These are phyloP conservation scores for Phylloporus arenicola DNA, from an alignment of 768 basidiomycete genomes.

Conservation along the genomic window DNA sequence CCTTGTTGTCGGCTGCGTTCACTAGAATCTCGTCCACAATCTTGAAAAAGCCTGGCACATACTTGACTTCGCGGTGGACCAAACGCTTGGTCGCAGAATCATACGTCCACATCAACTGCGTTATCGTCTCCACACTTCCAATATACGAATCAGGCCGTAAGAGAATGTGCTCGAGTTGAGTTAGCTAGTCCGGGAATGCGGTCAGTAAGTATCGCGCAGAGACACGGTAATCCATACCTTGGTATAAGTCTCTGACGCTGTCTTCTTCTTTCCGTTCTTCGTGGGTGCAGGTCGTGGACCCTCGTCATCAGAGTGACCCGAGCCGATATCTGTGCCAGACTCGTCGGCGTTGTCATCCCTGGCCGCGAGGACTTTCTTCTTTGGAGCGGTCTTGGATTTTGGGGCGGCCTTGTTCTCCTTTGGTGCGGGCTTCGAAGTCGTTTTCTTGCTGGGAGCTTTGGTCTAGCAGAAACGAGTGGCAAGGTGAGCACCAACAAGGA, in stretches of 20 bases:
- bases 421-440: slow-evolving; percentile 40
- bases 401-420: slow-evolving; percentile 37
- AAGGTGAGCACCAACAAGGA: slow-evolving; percentile 8
- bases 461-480: slow-evolving; percentile 20
- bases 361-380: slow-evolving; percentile 67
- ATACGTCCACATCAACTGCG: slow-evolving; percentile 90
- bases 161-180: slow-evolving; percentile 92
- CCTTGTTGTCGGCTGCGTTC: slow-evolving; percentile 99
- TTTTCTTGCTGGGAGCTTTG: slow-evolving; percentile 37
- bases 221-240: slow-evolving; percentile 51
- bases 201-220: background rate
- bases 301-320: slow-evolving; percentile 36
- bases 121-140: slow-evolving; percentile 87
- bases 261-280: slow-evolving; percentile 65
- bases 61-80: slow-evolving; percentile 76
- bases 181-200: slow-evolving; percentile 48
- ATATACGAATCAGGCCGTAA: slow-evolving; percentile 94
- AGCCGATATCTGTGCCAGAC: slow-evolving; percentile 39
- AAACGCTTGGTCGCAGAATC: slow-evolving; percentile 81
- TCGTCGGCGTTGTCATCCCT: slow-evolving; percentile 60
- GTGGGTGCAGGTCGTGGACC: slow-evolving; percentile 27
- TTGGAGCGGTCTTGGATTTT: slow-evolving; percentile 51
- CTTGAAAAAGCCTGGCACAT: slow-evolving; percentile 98
- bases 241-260: slow-evolving; percentile 84
- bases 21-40: slow-evolving; percentile 99